These are phyloP conservation scores for Xylariales sp. DNA, from an alignment of 2,329 filamentous ascomycete species.

Conservation along the genomic window DNA sequence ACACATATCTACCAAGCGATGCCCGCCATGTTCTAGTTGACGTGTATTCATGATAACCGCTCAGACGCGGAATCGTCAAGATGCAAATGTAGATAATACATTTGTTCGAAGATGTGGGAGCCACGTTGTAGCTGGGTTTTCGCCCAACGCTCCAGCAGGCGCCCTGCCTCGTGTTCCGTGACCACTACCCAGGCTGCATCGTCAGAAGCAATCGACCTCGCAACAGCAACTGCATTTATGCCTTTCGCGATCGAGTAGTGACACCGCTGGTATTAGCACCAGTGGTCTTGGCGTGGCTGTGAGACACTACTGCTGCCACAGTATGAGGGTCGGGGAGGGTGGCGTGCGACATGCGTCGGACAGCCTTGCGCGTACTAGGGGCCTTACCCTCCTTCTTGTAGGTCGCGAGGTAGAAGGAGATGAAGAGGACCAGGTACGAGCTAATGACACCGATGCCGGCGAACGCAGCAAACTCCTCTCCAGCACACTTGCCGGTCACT, in stretches of 20 bases:
- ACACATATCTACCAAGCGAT: slow-evolving; percentile 7
- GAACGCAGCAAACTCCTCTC: slow-evolving; percentile 95
- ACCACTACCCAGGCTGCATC: neutral
- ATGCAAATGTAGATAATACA: slow-evolving; percentile 27
- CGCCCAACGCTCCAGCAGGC: neutral
- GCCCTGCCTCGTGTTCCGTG: no score
- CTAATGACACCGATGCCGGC: slow-evolving; percentile 86
- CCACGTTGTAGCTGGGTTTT: neutral
- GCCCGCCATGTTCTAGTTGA: slow-evolving; percentile 2
- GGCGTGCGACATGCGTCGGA: slow-evolving; percentile 61
- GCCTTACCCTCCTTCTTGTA: slow-evolving; percentile 85
- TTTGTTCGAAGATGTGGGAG: slow-evolving; percentile 6
- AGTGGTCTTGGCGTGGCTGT: slow-evolving; percentile 48
- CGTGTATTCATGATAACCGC: slow-evolving; percentile 9
- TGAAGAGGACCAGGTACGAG: slow-evolving; percentile 96
- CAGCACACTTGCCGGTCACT: slow-evolving; percentile 80
- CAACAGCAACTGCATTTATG: slow-evolving; percentile 38
- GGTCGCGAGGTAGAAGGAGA: slow-evolving; percentile 96
- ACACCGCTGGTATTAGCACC: slow-evolving; percentile 55
- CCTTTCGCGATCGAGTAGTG: slow-evolving; percentile 66
- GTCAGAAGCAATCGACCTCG: slow-evolving; percentile 6
- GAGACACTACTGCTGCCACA: slow-evolving; percentile 55
- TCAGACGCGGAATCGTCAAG: slow-evolving; percentile 18
- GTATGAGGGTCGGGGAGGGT: slow-evolving; percentile 78
- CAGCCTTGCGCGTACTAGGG: slow-evolving; percentile 72